Conservation (phyloP, 768 basidiomycete genomes). For the Scleroderma bovista region DNA sequence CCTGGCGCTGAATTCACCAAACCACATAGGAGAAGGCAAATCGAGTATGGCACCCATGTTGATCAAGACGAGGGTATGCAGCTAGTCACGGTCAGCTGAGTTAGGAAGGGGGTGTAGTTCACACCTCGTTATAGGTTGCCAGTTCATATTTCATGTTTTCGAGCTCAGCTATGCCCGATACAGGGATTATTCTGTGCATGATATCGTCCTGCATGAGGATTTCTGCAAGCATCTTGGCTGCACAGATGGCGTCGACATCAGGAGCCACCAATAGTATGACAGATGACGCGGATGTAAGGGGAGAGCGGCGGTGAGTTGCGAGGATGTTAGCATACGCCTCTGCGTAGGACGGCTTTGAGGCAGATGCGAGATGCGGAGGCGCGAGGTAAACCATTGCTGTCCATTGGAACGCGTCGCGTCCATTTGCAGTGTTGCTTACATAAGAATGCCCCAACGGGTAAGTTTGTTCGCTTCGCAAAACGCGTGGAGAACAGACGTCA, state of each 20-base stretch:
- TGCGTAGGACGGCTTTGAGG: slow-evolving; percentile 57
- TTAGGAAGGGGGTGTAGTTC: slow-evolving; percentile 7
- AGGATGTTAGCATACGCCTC: slow-evolving; percentile 71
- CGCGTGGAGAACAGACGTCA: slow-evolving; percentile 23
- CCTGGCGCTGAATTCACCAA: slow-evolving; percentile 60
- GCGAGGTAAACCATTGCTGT: slow-evolving; percentile 60
- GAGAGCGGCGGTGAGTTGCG: slow-evolving; percentile 64
- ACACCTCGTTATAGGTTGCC: slow-evolving; percentile 60
- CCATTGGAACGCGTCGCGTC: slow-evolving; percentile 4
- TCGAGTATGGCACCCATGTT: slow-evolving; percentile 91
- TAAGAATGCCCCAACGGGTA: no score
- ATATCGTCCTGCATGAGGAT: slow-evolving; percentile 93
- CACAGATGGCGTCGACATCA: slow-evolving; percentile 90
- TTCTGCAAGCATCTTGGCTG: slow-evolving; percentile 82
- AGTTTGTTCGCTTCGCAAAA: slow-evolving; percentile 13
- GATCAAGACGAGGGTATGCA: slow-evolving; percentile 85
- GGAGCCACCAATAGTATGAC: slow-evolving; percentile 84
- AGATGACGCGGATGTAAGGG: slow-evolving; percentile 73
- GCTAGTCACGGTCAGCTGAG: slow-evolving; percentile 33
- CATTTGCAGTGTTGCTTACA: no score
- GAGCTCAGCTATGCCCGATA: slow-evolving; percentile 79
- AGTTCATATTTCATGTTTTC: slow-evolving; percentile 63
- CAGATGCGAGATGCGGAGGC: slow-evolving; percentile 62
- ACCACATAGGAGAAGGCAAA: slow-evolving; percentile 67
- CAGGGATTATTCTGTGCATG: slow-evolving; percentile 83